phyloP scores from a whole-genome alignment of 306 rosid genomes.

The Echinosophora koreensis region DNA sequence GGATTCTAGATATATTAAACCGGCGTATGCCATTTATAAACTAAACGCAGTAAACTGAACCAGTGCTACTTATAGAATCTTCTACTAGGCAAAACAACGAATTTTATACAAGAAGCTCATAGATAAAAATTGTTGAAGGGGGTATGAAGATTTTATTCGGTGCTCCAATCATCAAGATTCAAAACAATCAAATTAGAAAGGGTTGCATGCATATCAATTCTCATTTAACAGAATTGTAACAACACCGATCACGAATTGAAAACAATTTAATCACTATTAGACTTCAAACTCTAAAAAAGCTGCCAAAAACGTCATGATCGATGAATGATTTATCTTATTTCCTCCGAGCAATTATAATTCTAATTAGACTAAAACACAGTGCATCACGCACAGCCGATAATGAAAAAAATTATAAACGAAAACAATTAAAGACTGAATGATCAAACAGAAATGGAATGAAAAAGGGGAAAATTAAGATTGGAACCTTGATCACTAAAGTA shows the following conservation, averaged over 20 bases:
- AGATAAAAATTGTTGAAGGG: not conserved
- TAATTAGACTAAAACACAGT: constrained; percentile 2
- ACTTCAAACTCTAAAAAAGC: not conserved
- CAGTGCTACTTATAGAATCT: not conserved
- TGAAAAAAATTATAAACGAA: not conserved
- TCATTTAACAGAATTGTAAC: not conserved
- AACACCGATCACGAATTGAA: not conserved
- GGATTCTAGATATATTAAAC: not conserved
- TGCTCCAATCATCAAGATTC: not conserved
- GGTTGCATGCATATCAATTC: not conserved
- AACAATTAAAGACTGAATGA: not conserved
- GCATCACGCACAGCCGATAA: not conserved
- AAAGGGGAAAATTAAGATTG: constrained; percentile 31
- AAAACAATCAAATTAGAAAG: not conserved
- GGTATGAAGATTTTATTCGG: not conserved
- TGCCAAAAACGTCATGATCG: not conserved
- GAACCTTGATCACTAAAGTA: constrained; percentile 79
- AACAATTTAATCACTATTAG: not conserved
- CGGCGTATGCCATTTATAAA: not conserved
- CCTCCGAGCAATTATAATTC: not conserved
- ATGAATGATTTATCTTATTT: not conserved
- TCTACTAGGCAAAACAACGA: constrained; percentile 1
- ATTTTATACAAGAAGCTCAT: not conserved
- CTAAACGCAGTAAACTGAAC: not conserved
- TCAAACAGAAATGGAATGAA: not conserved